Conservation (phyloP, 2,329 filamentous ascomycete species). For the Microdochium bolleyi region DNA sequence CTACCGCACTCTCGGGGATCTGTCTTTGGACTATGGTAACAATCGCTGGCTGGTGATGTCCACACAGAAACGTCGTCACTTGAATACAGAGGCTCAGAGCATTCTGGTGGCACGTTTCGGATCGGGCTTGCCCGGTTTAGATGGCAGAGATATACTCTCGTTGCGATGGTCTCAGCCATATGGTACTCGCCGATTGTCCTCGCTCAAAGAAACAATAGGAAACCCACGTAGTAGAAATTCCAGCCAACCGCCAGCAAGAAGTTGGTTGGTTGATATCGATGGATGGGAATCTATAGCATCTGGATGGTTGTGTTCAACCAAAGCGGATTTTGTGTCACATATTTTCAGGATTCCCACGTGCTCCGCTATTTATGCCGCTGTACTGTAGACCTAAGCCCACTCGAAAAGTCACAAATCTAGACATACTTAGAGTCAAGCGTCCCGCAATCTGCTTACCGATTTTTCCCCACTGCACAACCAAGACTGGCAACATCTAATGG, state of each 20-base stretch:
- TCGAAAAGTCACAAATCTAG: neutral
- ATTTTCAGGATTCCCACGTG: neutral
- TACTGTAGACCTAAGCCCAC: neutral
- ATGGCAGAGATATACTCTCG: no score
- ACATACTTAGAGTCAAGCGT: neutral
- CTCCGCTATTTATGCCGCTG: neutral
- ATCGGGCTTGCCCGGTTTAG: no score
- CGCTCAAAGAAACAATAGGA: no score
- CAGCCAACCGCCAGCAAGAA: constrained; percentile 26
- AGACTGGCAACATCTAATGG: neutral
- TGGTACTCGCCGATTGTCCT: no score
- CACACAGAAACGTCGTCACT: no score
- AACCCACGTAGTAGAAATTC: constrained; percentile 37
- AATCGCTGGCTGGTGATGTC: no score
- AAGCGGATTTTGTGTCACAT: constrained; percentile 3
- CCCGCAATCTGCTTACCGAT: neutral
- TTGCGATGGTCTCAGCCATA: no score
- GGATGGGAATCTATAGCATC: constrained; percentile 19
- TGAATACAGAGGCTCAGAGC: no score
- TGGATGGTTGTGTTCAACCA: neutral
- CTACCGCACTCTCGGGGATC: no score
- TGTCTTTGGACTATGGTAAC: no score
- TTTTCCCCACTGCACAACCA: neutral
- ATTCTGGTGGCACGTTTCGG: no score
- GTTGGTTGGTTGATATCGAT: constrained; percentile 27